Evolutionary conservation across 768 basidiomycete genomes (phyloP).

Genomic region (Pleurotus tuber-regium): DNA sequence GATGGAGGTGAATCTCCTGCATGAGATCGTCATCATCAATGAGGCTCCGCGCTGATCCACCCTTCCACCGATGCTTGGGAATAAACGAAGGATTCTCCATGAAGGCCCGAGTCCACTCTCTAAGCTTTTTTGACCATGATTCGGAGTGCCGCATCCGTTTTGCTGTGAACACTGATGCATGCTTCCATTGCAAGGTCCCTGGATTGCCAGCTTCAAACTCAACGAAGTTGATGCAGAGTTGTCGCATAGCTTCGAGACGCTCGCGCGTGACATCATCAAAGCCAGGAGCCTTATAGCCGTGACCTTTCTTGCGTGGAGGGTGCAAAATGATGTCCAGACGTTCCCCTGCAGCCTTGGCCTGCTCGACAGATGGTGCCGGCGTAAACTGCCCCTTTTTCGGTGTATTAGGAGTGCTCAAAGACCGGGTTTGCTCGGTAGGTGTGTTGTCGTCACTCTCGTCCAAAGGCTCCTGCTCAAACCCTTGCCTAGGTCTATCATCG

Average conservation of each 20-base stretch:
- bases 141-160: neutral
- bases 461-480: too few relatives aligned
- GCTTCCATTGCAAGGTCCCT: conserved; percentile 6
- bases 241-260: conserved; percentile 11
- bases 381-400: neutral
- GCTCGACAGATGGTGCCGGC: conserved; percentile 14
- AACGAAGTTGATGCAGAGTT: conserved; percentile 10
- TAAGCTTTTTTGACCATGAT: conserved; percentile 13
- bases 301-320: conserved; percentile 12
- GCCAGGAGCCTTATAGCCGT: conserved; percentile 9
- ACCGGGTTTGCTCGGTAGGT: neutral
- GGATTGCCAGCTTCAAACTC: conserved; percentile 4
- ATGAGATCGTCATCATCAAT: conserved; percentile 23
- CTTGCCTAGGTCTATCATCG: too few relatives aligned
- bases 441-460: neutral
- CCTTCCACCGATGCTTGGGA: neutral
- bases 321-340: conserved; percentile 14
- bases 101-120: conserved; percentile 19
- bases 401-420: too few relatives aligned
- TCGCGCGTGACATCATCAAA: conserved; percentile 13
- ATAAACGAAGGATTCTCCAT: conserved; percentile 15
- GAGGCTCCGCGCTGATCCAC: neutral
- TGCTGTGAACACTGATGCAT: conserved; percentile 2
- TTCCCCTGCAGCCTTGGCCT: conserved; percentile 8
- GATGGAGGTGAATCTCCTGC: conserved; percentile 17